These are phyloP conservation scores for Sambucus nigra DNA, from an alignment of 129 eudicot genomes.

Conservation along the genomic window DNA sequence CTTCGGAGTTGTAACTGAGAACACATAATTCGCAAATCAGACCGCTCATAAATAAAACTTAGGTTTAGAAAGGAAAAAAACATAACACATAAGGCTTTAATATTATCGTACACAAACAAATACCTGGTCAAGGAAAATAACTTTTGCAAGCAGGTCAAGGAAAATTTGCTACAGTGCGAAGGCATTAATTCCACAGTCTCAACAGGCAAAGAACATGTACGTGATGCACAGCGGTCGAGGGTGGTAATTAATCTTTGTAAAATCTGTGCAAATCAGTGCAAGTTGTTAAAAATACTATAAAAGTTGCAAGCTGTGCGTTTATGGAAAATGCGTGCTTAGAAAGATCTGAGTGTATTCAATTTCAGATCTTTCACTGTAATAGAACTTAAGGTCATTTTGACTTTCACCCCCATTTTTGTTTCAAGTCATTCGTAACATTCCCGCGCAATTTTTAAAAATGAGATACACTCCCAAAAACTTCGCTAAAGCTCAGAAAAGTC, in stretches of 20 bases:
- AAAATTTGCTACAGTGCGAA: constrained; percentile 91
- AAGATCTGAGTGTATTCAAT: no score
- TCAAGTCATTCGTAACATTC: no score
- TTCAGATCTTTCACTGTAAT: no score
- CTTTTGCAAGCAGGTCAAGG: constrained; percentile 85
- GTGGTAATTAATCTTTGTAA: constrained; percentile 63
- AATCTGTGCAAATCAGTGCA: constrained; percentile 38
- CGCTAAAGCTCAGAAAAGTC: no score
- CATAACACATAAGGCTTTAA: constrained; percentile 2
- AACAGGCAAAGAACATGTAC: constrained; percentile 88
- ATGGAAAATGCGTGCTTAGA: no score
- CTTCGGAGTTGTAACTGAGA: constrained; percentile 47
- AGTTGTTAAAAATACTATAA: constrained; percentile 6
- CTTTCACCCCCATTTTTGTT: no score
- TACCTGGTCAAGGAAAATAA: constrained; percentile 86
- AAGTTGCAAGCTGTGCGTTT: neutral
- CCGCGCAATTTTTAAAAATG: no score
- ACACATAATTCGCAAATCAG: neutral
- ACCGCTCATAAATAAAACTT: no score
- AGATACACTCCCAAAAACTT: no score
- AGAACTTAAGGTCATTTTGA: no score
- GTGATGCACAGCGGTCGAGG: constrained; percentile 96
- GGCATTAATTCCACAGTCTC: constrained; percentile 96
- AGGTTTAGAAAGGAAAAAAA: no score
- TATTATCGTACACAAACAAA: neutral